A percentile compares a stretch with the other conserved stretches of the same genome.
Conservation (phyloP, 1,284 basidiomycete genomes). For the Bjerkandera adusta region DNA sequence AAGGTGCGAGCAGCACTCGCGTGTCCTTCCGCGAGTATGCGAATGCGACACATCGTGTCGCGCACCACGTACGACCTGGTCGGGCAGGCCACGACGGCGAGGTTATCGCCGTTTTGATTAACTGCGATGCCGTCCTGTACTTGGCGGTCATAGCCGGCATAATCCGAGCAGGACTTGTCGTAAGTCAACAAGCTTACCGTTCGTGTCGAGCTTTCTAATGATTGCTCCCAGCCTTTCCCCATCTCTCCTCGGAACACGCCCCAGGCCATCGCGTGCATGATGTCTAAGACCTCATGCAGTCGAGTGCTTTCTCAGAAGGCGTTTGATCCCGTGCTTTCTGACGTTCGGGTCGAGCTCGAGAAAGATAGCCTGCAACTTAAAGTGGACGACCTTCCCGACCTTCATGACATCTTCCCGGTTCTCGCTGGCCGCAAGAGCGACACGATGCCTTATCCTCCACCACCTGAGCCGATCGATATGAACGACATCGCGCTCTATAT, state of each 20-base stretch:
- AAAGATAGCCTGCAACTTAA: not conserved
- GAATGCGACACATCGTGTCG: slow-evolving; percentile 32
- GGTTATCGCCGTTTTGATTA: slow-evolving; percentile 30
- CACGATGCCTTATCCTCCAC: slow-evolving; percentile 10
- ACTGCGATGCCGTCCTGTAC: slow-evolving; percentile 30
- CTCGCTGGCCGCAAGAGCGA: not conserved
- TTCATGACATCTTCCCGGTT: slow-evolving; percentile 15
- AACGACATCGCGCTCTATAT: slow-evolving; percentile 16
- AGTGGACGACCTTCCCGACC: slow-evolving; percentile 6
- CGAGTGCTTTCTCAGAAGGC: slow-evolving; percentile 10
- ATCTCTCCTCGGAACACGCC: slow-evolving; percentile 13
- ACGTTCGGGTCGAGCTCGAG: slow-evolving; percentile 3
- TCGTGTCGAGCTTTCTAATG: not conserved
- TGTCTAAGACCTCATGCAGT: slow-evolving; percentile 13
- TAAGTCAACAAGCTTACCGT: slow-evolving; percentile 8
- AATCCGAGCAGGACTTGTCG: slow-evolving; percentile 29
- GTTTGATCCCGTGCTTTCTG: slow-evolving; percentile 4
- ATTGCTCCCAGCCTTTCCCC: slow-evolving; percentile 24
- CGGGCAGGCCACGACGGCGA: slow-evolving; percentile 22
- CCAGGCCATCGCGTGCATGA: slow-evolving; percentile 7
- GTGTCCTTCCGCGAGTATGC: slow-evolving; percentile 19
- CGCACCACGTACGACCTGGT: slow-evolving; percentile 27
- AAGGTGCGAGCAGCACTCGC: too few species aligned
- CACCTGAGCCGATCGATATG: not conserved
- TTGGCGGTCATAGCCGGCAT: slow-evolving; percentile 27